A percentile compares a stretch with the other conserved stretches of the same genome.
phyloP scores from a whole-genome alignment of 192 early-diverging fungal genomes.

The Dissophora ornata region DNA sequence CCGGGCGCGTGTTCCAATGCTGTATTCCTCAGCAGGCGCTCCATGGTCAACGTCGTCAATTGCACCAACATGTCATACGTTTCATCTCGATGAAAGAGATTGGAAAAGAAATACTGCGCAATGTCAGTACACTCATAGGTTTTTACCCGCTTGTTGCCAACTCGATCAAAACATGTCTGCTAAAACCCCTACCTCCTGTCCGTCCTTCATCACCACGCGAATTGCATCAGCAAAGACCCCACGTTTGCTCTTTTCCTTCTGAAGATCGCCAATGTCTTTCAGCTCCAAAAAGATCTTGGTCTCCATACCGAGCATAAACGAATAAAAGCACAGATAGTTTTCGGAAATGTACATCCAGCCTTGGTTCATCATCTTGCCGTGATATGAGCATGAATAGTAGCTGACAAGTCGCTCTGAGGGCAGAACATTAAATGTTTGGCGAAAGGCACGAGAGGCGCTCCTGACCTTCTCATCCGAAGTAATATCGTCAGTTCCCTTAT shows the following conservation, averaged over 20 bases:
- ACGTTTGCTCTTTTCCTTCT: constrained; percentile 90
- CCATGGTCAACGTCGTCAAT: constrained; percentile 88
- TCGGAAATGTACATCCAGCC: constrained; percentile 98
- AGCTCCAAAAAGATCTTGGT: constrained; percentile 92
- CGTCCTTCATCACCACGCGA: constrained; percentile 84
- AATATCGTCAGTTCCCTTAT: constrained; percentile 81
- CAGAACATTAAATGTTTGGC: constrained; percentile 86
- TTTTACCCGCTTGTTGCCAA: no score
- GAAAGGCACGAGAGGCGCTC: constrained; percentile 87
- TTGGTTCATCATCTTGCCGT: constrained; percentile 85
- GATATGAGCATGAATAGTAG: constrained; percentile 95
- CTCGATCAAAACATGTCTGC: no score
- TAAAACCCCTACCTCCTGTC: constrained; percentile 69
- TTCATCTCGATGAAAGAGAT: constrained; percentile 97
- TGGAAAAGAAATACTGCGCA: constrained; percentile 86
- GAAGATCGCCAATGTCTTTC: constrained; percentile 90
- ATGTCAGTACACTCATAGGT: constrained; percentile 14
- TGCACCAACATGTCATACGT: constrained; percentile 95
- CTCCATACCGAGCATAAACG: constrained; percentile 92
- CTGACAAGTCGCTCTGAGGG: constrained; percentile 89
- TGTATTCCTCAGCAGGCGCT: constrained; percentile 86
- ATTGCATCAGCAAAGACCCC: constrained; percentile 92
- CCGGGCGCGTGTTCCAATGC: constrained; percentile 74
- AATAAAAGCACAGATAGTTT: constrained; percentile 95
- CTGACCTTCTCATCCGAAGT: constrained; percentile 88